phyloP scores from a whole-genome alignment of 2,329 filamentous ascomycete species.

The Ampelomyces quisqualis region DNA sequence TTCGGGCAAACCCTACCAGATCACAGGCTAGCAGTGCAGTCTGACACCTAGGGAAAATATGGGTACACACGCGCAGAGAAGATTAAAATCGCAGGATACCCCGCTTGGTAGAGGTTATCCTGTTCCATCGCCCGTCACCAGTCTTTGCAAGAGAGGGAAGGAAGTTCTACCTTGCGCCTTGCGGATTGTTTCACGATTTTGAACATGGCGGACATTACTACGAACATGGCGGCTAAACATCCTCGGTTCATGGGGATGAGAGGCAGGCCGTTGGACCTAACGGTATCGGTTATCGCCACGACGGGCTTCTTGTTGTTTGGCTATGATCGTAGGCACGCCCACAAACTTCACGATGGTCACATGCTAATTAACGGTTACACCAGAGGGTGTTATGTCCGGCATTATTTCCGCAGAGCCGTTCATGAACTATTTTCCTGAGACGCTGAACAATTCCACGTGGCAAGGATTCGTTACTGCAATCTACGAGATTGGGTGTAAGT shows the following conservation, averaged over 20 bases:
- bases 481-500: slow-evolving; percentile 53
- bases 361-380: not conserved
- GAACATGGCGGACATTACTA: slow-evolving; percentile 14
- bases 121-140: too few relatives aligned
- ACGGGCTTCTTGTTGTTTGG: slow-evolving; percentile 38
- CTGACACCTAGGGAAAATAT: slow-evolving; percentile 4
- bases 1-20: slow-evolving; percentile 3
- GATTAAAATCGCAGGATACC: not conserved
- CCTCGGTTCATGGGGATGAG: slow-evolving; percentile 35
- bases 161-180: too few relatives aligned
- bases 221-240: slow-evolving; percentile 8
- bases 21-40: slow-evolving; percentile 2
- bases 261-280: slow-evolving; percentile 26
- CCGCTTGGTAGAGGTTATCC: too few relatives aligned
- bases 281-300: slow-evolving; percentile 34
- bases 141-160: too few relatives aligned
- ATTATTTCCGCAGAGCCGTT: slow-evolving; percentile 41
- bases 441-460: slow-evolving; percentile 47
- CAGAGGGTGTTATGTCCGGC: slow-evolving; percentile 42
- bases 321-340: slow-evolving; percentile 30
- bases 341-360: not conserved
- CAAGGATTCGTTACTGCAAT: slow-evolving; percentile 55
- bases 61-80: slow-evolving; percentile 1
- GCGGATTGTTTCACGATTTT: not conserved
- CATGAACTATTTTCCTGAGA: slow-evolving; percentile 44